Evolutionary conservation across 179 eudicot genomes (phyloP), one percentile per base, ranked within the genome.

Genomic region (Gypsophila paniculata): DNA sequence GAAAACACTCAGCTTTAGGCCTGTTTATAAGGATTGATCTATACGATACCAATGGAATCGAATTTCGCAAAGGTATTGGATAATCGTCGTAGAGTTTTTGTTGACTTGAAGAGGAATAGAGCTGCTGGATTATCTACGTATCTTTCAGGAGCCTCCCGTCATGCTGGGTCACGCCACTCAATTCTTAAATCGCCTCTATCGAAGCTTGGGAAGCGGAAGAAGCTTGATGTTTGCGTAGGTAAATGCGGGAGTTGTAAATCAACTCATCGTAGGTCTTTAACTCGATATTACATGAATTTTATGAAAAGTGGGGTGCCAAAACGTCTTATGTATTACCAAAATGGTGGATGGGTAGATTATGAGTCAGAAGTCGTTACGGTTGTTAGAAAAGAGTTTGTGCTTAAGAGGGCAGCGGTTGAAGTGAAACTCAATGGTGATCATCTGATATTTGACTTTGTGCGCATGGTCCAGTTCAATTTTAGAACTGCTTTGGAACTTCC

Each of bases 321-420:
- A 26, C 92, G 99, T 12, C 67, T 94, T 70, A 81, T 94, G 91
- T 85, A 65, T 74, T 86, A 82, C 73, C 79, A 84, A 72, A 80
- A 85, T 57, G 93, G 89, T 59, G 87, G 81, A 68, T 94, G 99
- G 99, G 65, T 68, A 55, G 97, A 91, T 84, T 85, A 85, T 51
- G 85, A 87, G 36, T 52, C 73, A 34, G 90, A 86, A 34, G 23
- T 90, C 68, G 78, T 90, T 67, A 76, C 69, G 9, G 36, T 73
- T 51, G 86, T 87, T 52, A 85, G 80, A 74, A 82, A 87, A 59
- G 91, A 88, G 60, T 79, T 92, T 69, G 79, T 77, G 76, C 55
- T 68, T 29, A 87, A 87, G 79, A 90, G 79, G 74, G 79, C 90
- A 59, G 82, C 85, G 15, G 82, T 77, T 58, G 93, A 92, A 71